These are phyloP conservation scores for Dysphania ambrosioides DNA, from an alignment of 148 eudicot species.

Conservation along the genomic window DNA sequence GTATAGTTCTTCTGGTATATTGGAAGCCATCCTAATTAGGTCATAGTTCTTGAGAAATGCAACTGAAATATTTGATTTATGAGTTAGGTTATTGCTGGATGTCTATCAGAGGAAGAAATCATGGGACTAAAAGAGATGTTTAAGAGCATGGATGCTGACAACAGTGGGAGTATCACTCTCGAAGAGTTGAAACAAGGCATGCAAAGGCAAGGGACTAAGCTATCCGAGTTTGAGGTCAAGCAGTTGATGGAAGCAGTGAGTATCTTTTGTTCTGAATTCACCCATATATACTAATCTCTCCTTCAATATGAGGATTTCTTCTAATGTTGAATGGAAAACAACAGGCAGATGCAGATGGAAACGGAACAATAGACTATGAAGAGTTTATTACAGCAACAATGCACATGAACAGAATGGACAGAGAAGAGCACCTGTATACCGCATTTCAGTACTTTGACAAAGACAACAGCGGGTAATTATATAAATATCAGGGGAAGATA, in stretches of 20 bases:
- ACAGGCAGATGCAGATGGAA: conserved; percentile 98
- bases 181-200: conserved; percentile 38
- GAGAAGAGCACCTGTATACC: conserved; percentile 93
- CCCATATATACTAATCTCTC: background rate
- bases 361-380: conserved; percentile 92
- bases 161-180: conserved; percentile 36
- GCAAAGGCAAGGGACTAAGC: conserved; percentile 33
- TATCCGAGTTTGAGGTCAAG: conserved; percentile 34
- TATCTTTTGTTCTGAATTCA: background rate
- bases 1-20: background rate
- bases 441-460: conserved; percentile 98
- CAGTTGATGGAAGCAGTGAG: conserved; percentile 40
- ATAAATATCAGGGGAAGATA: no score
- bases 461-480: conserved; percentile 85
- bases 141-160: conserved; percentile 41
- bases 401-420: conserved; percentile 97
- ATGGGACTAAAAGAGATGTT: conserved; percentile 42
- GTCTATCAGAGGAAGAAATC: conserved; percentile 40
- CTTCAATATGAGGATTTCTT: background rate
- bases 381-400: conserved; percentile 99
- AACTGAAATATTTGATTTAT: background rate
- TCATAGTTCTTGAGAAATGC: background rate
- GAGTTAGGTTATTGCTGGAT: conserved; percentile 62
- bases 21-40: background rate
- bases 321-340: background rate